Conservation (phyloP, 1,284 basidiomycete species). For the Cerioporus squamosus region DNA sequence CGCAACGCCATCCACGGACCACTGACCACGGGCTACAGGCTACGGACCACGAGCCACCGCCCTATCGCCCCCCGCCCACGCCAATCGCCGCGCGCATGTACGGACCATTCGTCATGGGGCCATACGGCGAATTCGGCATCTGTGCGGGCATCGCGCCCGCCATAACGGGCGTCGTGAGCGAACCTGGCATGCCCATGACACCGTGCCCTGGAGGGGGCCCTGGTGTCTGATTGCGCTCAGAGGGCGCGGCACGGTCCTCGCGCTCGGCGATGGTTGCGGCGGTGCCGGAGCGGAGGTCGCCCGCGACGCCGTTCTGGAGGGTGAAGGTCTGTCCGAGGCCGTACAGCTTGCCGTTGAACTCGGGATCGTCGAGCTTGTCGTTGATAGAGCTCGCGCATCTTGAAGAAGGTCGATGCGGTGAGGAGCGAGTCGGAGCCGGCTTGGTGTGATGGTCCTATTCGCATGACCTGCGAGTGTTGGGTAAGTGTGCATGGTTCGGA, state of each 20-base stretch:
- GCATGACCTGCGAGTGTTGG: conserved; percentile 64
- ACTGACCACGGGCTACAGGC: no score
- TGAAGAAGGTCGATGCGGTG: conserved; percentile 94
- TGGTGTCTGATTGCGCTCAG: conserved; percentile 54
- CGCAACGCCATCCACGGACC: neutral
- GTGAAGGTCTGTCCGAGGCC: conserved; percentile 79
- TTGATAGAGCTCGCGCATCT: conserved; percentile 92
- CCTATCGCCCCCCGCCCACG: conserved; percentile 59
- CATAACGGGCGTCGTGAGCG: conserved; percentile 47
- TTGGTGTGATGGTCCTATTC: conserved; percentile 94
- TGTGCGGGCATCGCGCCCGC: conserved; percentile 40
- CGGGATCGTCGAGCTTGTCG: conserved; percentile 80
- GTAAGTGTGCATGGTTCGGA: neutral
- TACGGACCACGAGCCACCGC: neutral
- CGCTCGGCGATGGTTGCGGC: conserved; percentile 75
- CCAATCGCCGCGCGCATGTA: conserved; percentile 69
- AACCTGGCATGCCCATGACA: conserved; percentile 45
- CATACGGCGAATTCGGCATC: conserved; percentile 57
- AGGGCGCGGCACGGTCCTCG: conserved; percentile 58
- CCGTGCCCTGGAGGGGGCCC: conserved; percentile 41
- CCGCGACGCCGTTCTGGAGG: conserved; percentile 63
- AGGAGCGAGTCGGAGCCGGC: conserved; percentile 95
- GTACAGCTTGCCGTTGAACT: conserved; percentile 79
- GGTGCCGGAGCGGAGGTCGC: conserved; percentile 61
- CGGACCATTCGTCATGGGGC: conserved; percentile 62